A percentile compares a stretch with the other conserved stretches of the same genome.
Conservation (phyloP, 2,329 filamentous ascomycete species). For the Botrytis paeoniae region DNA sequence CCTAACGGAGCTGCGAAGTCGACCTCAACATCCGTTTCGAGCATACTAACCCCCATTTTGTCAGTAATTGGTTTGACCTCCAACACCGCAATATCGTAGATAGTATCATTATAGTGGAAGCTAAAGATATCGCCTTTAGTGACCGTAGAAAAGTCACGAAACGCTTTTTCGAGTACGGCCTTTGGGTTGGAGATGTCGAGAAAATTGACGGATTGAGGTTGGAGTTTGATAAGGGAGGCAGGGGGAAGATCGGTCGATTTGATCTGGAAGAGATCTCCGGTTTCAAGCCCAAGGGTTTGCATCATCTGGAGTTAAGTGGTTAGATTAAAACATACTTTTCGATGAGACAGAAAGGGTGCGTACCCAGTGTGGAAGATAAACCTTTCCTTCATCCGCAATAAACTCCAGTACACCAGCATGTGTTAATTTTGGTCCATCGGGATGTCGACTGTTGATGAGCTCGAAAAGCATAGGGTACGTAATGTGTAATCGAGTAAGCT, state of each 20-base stretch:
- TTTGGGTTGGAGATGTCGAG: constrained; percentile 97
- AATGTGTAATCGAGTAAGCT: constrained; percentile 91
- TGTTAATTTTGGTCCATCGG: constrained; percentile 63
- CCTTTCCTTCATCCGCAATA: constrained; percentile 93
- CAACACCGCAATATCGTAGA: constrained; percentile 89
- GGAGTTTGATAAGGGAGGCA: constrained; percentile 90
- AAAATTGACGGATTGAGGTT: constrained; percentile 89
- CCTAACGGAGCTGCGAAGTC: constrained; percentile 94
- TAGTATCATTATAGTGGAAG: constrained; percentile 92
- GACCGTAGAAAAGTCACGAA: constrained; percentile 91
- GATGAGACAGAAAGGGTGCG: constrained; percentile 29
- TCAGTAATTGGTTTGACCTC: constrained; percentile 85
- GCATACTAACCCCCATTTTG: constrained; percentile 85
- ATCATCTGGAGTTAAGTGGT: constrained; percentile 64
- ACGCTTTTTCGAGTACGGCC: constrained; percentile 93
- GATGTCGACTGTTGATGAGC: constrained; percentile 79
- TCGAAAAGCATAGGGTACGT: constrained; percentile 98
- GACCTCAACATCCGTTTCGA: constrained; percentile 94
- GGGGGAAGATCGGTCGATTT: constrained; percentile 91
- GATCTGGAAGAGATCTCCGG: constrained; percentile 91
- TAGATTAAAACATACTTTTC: neutral
- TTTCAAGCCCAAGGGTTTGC: constrained; percentile 83
- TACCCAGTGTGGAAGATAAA: constrained; percentile 95
- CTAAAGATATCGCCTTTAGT: constrained; percentile 94
- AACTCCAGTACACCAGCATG: constrained; percentile 97